A percentile compares a stretch with the other conserved stretches of the same genome.
phyloP scores from a whole-genome alignment of 2,329 filamentous ascomycete genomes.

The Diaporthe caulivora region DNA sequence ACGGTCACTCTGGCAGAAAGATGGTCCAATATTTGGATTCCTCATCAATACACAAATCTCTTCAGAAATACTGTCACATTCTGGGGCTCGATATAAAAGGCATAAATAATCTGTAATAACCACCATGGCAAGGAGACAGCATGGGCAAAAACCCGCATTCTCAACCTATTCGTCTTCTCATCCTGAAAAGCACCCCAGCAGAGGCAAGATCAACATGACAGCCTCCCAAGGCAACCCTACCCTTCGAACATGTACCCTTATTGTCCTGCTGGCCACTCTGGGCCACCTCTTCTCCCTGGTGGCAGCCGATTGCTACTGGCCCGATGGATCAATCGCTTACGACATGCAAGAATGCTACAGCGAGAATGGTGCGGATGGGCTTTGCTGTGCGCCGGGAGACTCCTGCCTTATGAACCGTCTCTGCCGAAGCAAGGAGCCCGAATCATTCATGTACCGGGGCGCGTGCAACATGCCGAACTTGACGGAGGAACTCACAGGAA shows the following conservation, averaged over 20 bases:
- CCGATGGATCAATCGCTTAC: slow-evolving; percentile 17
- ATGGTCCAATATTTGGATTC: background rate
- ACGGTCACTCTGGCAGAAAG: background rate
- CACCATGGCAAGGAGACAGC: background rate
- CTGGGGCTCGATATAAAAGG: too few relatives aligned
- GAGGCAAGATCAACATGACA: background rate
- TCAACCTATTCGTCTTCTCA: background rate
- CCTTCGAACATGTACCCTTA: background rate
- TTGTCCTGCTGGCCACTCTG: background rate
- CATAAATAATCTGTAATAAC: background rate
- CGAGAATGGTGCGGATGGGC: background rate
- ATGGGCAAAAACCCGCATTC: background rate
- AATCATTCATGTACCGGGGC: background rate
- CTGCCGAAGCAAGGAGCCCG: background rate
- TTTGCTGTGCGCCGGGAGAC: slow-evolving; percentile 25
- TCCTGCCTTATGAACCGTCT: slow-evolving; percentile 30
- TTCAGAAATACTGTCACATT: background rate
- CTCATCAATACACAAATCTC: background rate
- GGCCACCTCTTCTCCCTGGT: background rate
- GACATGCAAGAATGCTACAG: slow-evolving; percentile 34
- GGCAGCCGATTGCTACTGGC: slow-evolving; percentile 29
- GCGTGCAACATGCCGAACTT: slow-evolving; percentile 29
- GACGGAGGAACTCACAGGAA: background rate
- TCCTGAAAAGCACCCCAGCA: too few relatives aligned
- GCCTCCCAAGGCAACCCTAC: background rate